Evolutionary conservation across 2,329 filamentous ascomycete genomes (phyloP).

Genomic region (Achaetomium macrosporum): DNA sequence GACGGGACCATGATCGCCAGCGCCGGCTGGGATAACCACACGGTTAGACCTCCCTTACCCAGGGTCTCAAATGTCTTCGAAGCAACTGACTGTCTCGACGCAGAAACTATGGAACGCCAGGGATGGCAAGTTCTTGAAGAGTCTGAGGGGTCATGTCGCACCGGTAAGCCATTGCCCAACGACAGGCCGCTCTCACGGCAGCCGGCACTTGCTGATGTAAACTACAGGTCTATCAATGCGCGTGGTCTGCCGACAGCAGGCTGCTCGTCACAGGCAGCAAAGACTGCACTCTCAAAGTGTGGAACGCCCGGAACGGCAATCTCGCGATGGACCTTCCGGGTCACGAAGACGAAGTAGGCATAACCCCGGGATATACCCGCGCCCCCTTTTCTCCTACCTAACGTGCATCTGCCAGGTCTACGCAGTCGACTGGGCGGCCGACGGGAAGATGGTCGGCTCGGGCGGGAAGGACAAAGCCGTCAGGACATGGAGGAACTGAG

Average conservation of each 20-base stretch:
- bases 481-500: constrained; percentile 57
- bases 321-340: constrained; percentile 76
- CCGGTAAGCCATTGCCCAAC: constrained; percentile 15
- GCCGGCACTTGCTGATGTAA: neutral
- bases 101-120: constrained; percentile 32
- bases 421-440: constrained; percentile 89
- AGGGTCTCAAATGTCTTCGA: neutral
- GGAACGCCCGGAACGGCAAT: constrained; percentile 83
- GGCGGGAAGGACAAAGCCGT: constrained; percentile 88
- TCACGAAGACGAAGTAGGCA: constrained; percentile 66
- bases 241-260: constrained; percentile 89
- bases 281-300: constrained; percentile 91
- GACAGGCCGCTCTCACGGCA: neutral
- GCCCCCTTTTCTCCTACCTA: neutral
- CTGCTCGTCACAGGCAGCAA: constrained; percentile 82
- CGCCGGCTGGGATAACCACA: constrained; percentile 76
- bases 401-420: constrained; percentile 51
- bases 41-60: constrained; percentile 15
- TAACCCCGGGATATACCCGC: neutral
- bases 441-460: constrained; percentile 82
- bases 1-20: constrained; percentile 85
- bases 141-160: constrained; percentile 62
- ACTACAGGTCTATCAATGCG: constrained; percentile 70
- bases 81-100: neutral
- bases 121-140: constrained; percentile 74